Evolutionary conservation across 2,329 filamentous ascomycete genomes (phyloP), one percentile per base, ranked within the genome.

Genomic region (Cladophialophora exuberans): DNA sequence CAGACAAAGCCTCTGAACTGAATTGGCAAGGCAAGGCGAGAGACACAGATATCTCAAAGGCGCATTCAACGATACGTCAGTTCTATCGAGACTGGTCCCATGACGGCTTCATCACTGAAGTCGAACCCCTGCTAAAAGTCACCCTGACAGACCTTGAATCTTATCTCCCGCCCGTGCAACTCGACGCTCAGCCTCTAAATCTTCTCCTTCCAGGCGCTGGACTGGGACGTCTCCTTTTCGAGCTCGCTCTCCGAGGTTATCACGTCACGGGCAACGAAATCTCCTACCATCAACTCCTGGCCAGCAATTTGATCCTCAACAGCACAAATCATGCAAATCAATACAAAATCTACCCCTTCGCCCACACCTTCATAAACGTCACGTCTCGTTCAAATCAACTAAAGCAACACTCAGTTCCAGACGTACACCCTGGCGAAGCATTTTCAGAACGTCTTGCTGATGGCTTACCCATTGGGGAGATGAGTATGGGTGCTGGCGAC

Each of bases 81-180:
- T 89, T 97, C 70, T 97, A 92, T 72, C 86, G 94, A 13, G 94
- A 99, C 71, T 99, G 95, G 94, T 90, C 89, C 20, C 81, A 78
- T 1, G 91, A 89, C 65, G 94, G 93, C 0, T 64, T 56, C 55
- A 77, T 75, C 2, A 68, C 71, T 0, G 95, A 99, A 75, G 79
- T 94, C 33, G 77, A 83, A n/a, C 83, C 84, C 2, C 90, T 88
- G 67, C 95, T 94, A 67, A 81, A 78, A 0, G 90, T 89, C 0
- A 81, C 97, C 5, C 73, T 95, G 56, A 67, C 72, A 15, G 85
- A 85, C 20, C 76, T 99, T 13, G 74, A 79, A 6, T 69, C 70
- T 7, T 73, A 80, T 43, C 78, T 79, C 4, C 44, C 46, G 1
- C n/a, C 22, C 3, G 9, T 23, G 6, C 11, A n/a, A 30, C 20